Percentiles rank a stretch among this genome's conserved stretches.
These are phyloP conservation scores for Ceratocystis cacaofunesta DNA, from an alignment of 2,329 filamentous ascomycete species.

Conservation along the genomic window DNA sequence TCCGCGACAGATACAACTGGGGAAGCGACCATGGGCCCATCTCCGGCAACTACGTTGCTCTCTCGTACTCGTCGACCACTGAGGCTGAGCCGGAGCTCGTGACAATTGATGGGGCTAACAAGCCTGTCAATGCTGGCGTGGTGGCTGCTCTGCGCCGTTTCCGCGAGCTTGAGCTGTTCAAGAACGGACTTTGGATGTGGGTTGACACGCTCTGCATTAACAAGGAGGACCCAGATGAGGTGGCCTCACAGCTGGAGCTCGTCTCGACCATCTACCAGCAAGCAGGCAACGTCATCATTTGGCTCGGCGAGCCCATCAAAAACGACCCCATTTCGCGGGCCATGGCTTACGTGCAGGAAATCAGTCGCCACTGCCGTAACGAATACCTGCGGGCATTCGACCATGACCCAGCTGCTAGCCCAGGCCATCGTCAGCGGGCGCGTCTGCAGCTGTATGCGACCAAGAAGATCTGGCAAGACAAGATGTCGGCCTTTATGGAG, in stretches of 20 bases:
- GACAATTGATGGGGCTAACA: constrained; percentile 3
- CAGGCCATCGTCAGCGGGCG: constrained; percentile 12
- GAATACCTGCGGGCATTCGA: constrained; percentile 15
- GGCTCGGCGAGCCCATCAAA: constrained; percentile 18
- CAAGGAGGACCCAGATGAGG: constrained; percentile 16
- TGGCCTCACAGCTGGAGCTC: constrained; percentile 13
- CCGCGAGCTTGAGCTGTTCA: constrained; percentile 14
- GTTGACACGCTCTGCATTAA: constrained; percentile 19
- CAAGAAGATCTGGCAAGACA: constrained; percentile 11
- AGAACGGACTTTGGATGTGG: constrained; percentile 19
- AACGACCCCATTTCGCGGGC: constrained; percentile 12
- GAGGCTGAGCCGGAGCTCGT: constrained; percentile 7
- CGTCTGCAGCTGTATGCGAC: constrained; percentile 13
- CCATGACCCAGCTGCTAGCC: constrained; percentile 10
- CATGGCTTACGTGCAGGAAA: constrained; percentile 14
- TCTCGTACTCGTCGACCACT: constrained; percentile 5
- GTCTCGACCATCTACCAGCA: constrained; percentile 18
- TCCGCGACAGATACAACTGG: constrained; percentile 14
- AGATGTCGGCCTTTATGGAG: constrained; percentile 9
- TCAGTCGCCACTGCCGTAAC: constrained; percentile 10
- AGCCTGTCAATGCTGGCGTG: constrained; percentile 8
- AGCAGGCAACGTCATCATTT: constrained; percentile 16
- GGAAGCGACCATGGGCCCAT: constrained; percentile 13
- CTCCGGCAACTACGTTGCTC: constrained; percentile 16
- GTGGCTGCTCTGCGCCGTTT: constrained; percentile 13